Evolutionary conservation across 805 yeast species (phyloP).

Genomic region (Lachancea quebecensis): DNA sequence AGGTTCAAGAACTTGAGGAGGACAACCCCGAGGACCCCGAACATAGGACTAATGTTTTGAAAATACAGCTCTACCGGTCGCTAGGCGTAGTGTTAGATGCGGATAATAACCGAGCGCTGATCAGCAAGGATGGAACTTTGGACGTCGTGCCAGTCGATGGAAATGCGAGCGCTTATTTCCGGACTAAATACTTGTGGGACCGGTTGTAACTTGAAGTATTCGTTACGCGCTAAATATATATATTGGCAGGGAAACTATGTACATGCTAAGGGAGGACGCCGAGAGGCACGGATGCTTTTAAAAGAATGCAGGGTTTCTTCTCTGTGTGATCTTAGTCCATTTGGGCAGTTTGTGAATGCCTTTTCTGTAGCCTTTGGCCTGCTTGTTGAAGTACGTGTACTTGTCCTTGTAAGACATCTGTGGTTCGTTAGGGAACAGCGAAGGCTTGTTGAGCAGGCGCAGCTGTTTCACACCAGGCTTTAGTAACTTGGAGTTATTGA

Average conservation of each 20-base stretch:
- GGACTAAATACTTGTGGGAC: slow-evolving; percentile 77
- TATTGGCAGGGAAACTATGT: not conserved
- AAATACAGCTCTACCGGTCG: slow-evolving; percentile 52
- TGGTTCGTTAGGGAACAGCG: slow-evolving; percentile 63
- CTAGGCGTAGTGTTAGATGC: slow-evolving; percentile 49
- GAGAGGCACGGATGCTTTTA: slow-evolving; percentile 23
- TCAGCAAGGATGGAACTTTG: slow-evolving; percentile 41
- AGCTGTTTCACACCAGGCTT: slow-evolving; percentile 26
- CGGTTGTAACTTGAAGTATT: slow-evolving; percentile 25
- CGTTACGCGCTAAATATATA: not conserved
- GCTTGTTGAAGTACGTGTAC: slow-evolving; percentile 77
- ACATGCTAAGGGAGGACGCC: not conserved
- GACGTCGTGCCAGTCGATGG: slow-evolving; percentile 45
- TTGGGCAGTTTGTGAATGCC: slow-evolving; percentile 82
- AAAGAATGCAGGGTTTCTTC: slow-evolving; percentile 71
- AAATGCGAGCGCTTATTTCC: slow-evolving; percentile 57
- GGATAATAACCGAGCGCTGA: slow-evolving; percentile 38
- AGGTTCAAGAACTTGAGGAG: not conserved
- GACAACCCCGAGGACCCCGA: slow-evolving; percentile 17
- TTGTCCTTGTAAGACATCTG: slow-evolving; percentile 81
- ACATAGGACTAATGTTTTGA: slow-evolving; percentile 33
- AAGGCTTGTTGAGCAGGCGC: slow-evolving; percentile 28
- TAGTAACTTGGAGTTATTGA: slow-evolving; percentile 12
- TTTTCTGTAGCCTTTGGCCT: slow-evolving; percentile 74
- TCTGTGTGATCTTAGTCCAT: slow-evolving; percentile 80